phyloP scores from a whole-genome alignment of 352 stramenopile genomes.

The Globisporangium takayamanum region DNA sequence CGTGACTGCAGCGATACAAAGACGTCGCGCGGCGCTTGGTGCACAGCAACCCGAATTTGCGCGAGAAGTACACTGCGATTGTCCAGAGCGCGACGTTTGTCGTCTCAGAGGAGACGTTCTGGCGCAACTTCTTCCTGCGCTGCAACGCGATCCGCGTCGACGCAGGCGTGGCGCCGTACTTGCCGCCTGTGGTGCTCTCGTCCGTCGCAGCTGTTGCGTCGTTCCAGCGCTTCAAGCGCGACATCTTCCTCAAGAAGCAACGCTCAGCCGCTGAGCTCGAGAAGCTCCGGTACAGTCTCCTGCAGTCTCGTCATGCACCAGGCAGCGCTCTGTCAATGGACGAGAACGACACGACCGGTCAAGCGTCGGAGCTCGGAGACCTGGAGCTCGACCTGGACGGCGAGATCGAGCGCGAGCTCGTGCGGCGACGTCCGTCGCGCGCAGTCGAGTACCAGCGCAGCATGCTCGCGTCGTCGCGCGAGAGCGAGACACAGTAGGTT shows the following conservation, averaged over 20 bases:
- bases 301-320: conserved; percentile 16
- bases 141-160: conserved; percentile 48
- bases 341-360: conserved; percentile 18
- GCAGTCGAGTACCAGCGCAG: conserved; percentile 21
- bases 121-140: conserved; percentile 67
- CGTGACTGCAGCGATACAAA: conserved; percentile 26
- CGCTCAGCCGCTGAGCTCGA: conserved; percentile 25
- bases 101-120: conserved; percentile 50
- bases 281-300: conserved; percentile 29
- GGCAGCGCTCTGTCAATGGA: conserved; percentile 16
- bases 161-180: conserved; percentile 33
- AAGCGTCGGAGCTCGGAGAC: conserved; percentile 34
- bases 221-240: conserved; percentile 46
- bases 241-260: conserved; percentile 40
- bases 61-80: conserved; percentile 47
- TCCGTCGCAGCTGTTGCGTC: conserved; percentile 24
- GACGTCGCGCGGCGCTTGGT: conserved; percentile 41
- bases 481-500: too few species aligned
- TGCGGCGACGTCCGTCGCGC: conserved; percentile 45
- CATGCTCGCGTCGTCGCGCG: neutral
- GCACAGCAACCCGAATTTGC: conserved; percentile 48
- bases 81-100: conserved; percentile 30
- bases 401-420: conserved; percentile 66
- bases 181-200: conserved; percentile 35
- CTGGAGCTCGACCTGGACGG: conserved; percentile 60